phyloP scores from a whole-genome alignment of 2,329 filamentous ascomycete genomes.

The Graphiopsis chlorocephala region DNA sequence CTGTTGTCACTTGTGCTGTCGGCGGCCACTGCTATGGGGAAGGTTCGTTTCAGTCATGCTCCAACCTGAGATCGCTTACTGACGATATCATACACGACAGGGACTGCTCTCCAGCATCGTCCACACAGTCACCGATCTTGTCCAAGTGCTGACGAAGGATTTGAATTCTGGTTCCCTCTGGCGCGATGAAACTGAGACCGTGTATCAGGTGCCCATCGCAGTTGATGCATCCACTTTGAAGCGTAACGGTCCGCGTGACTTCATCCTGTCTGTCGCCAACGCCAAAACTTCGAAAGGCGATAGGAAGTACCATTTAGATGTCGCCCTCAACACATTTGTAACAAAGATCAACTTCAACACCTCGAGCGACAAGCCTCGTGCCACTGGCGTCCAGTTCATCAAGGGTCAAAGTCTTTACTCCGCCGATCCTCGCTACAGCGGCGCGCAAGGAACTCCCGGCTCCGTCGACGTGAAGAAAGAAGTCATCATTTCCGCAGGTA shows the following conservation, averaged over 20 bases:
- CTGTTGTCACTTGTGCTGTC: slow-evolving; percentile 44
- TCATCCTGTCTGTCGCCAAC: slow-evolving; percentile 28
- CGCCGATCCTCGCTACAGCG: slow-evolving; percentile 37
- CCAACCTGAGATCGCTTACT: slow-evolving; percentile 2
- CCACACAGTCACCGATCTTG: slow-evolving; percentile 45
- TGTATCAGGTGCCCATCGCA: slow-evolving; percentile 20
- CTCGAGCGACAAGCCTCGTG: slow-evolving; percentile 50
- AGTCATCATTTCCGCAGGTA: slow-evolving; percentile 41
- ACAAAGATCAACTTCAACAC: slow-evolving; percentile 66
- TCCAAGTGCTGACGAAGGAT: slow-evolving; percentile 50
- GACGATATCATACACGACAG: not conserved
- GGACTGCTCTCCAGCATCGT: slow-evolving; percentile 34
- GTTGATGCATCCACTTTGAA: slow-evolving; percentile 19
- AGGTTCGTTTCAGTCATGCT: slow-evolving; percentile 6
- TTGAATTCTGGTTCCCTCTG: slow-evolving; percentile 22
- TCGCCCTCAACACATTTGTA: slow-evolving; percentile 60
- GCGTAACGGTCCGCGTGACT: slow-evolving; percentile 23
- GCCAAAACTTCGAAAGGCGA: slow-evolving; percentile 21
- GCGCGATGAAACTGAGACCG: slow-evolving; percentile 15
- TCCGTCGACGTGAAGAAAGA: slow-evolving; percentile 36
- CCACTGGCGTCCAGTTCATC: slow-evolving; percentile 44
- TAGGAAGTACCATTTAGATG: slow-evolving; percentile 47
- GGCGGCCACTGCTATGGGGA: slow-evolving; percentile 48
- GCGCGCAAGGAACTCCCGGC: slow-evolving; percentile 38
- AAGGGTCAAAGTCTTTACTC: slow-evolving; percentile 41